Percentiles rank a stretch among this genome's conserved stretches.
phyloP scores from a whole-genome alignment of 257 asterid species.

The Paulownia fortunei region DNA sequence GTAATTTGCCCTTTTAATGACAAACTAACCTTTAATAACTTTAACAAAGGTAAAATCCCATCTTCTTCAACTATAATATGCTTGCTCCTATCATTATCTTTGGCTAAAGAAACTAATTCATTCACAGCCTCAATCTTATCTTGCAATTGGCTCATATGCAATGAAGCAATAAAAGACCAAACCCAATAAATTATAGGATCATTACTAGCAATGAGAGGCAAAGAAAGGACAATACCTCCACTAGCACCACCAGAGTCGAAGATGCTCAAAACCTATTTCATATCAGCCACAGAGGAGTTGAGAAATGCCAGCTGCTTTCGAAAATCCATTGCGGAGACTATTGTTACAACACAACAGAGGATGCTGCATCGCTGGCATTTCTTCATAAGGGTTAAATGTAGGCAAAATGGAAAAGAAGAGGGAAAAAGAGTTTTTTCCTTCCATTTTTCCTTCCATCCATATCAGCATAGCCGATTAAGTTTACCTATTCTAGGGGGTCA shows the following conservation, averaged over 20 bases:
- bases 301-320: conserved; percentile 56
- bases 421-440: too few relatives aligned
- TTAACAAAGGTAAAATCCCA: conserved; percentile 67
- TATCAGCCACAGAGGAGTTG: conserved; percentile 73
- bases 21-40: conserved; percentile 62
- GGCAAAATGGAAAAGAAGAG: too few relatives aligned
- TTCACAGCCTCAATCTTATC: conserved; percentile 73
- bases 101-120: conserved; percentile 68
- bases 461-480: too few relatives aligned
- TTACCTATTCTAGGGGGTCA: too few relatives aligned
- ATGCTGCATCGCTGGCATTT: conserved; percentile 70
- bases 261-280: conserved; percentile 69
- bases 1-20: conserved; percentile 69
- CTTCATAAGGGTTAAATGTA: conserved; percentile 51
- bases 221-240: conserved; percentile 72
- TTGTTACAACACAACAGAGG: conserved; percentile 64
- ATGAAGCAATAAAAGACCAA: conserved; percentile 74
- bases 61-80: conserved; percentile 85
- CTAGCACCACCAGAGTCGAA: conserved; percentile 66
- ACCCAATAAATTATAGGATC: conserved; percentile 80
- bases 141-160: conserved; percentile 60
- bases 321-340: conserved; percentile 76
- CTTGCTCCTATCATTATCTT: conserved; percentile 76
- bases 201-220: conserved; percentile 83
- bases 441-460: too few relatives aligned